Percentiles rank a stretch among this genome's conserved stretches.
phyloP scores from a whole-genome alignment of 192 early-diverging fungal genomes.

The Mortierella antarctica region DNA sequence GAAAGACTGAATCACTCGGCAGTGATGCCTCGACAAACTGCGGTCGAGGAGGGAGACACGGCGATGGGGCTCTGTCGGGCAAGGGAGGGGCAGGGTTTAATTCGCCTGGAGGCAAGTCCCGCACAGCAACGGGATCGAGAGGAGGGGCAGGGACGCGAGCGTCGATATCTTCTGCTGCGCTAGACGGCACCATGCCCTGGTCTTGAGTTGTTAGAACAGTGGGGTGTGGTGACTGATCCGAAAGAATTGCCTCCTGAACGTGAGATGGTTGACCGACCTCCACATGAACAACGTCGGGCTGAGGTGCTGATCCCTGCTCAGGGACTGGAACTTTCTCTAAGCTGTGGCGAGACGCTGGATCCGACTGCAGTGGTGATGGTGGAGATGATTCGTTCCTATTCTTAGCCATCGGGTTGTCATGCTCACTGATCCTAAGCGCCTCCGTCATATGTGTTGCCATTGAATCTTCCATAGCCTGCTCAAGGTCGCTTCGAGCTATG shows the following conservation, averaged over 20 bases:
- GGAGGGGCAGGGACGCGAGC: constrained; percentile 5
- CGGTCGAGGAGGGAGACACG: constrained; percentile 31
- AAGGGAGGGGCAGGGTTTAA: neutral
- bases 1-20: constrained; percentile 22
- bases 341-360: too few relatives aligned
- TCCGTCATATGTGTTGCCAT: constrained; percentile 5
- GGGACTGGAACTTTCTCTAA: too few relatives aligned
- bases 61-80: constrained; percentile 16
- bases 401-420: neutral
- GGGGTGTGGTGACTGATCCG: too few relatives aligned
- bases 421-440: neutral
- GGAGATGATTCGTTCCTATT: neutral
- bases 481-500: neutral
- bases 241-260: too few relatives aligned
- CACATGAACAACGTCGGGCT: neutral
- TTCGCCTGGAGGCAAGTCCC: neutral
- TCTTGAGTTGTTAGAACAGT: too few relatives aligned
- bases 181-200: too few relatives aligned
- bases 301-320: neutral
- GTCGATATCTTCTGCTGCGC: neutral
- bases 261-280: neutral
- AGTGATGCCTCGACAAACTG: constrained; percentile 14
- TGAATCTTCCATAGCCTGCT: neutral
- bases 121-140: neutral
- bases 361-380: neutral